These are phyloP conservation scores for Colletotrichum sp. DNA, from an alignment of 2,329 filamentous ascomycete species.

Conservation along the genomic window DNA sequence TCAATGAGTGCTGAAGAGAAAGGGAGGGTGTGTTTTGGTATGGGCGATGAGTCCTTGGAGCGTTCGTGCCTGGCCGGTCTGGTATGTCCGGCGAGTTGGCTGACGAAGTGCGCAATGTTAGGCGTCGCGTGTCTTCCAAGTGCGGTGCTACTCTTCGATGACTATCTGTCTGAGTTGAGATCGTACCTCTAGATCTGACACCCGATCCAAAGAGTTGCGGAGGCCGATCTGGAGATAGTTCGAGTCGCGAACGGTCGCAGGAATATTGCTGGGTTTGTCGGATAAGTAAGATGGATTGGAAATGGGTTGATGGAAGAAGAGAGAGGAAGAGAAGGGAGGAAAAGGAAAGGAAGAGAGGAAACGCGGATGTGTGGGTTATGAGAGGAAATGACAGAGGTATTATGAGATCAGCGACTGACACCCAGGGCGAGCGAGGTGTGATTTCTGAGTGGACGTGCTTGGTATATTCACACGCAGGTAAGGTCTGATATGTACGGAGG, in stretches of 20 bases:
- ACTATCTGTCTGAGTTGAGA: not conserved
- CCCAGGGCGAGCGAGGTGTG: slow-evolving; percentile 2
- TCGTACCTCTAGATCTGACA: not conserved
- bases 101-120: not conserved
- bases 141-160: not conserved
- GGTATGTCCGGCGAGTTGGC: not conserved
- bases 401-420: slow-evolving; percentile 18
- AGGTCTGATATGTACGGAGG: slow-evolving; percentile 4
- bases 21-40: not conserved
- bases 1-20: slow-evolving; percentile 7
- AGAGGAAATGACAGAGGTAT: slow-evolving; percentile 9
- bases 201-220: not conserved
- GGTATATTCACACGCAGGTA: not conserved
- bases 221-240: not conserved
- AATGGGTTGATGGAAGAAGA: not conserved
- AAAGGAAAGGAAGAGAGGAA: not conserved
- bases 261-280: not conserved
- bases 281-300: not conserved
- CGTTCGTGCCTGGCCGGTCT: not conserved
- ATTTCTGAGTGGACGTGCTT: slow-evolving; percentile 5
- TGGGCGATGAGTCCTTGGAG: not conserved
- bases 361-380: not conserved
- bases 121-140: not conserved
- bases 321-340: not conserved
- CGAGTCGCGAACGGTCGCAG: not conserved